phyloP scores from a whole-genome alignment of 2,329 filamentous ascomycete genomes.

The Claviceps fusiformis region DNA sequence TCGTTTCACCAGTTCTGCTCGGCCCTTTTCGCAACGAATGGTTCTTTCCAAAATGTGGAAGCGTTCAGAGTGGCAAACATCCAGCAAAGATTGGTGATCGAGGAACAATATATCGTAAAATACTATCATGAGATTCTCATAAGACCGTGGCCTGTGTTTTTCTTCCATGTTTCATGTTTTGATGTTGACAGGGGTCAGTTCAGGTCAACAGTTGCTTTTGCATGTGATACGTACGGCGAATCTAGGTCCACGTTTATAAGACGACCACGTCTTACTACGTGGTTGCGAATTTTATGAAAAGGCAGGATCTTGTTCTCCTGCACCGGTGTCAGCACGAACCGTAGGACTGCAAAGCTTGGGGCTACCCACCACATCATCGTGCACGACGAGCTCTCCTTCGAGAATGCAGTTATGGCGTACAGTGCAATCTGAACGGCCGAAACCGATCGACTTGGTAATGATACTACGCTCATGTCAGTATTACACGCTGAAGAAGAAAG shows the following conservation, averaged over 20 bases:
- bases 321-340: constrained; percentile 5
- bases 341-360: neutral
- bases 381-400: constrained; percentile 73
- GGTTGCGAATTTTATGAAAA: constrained; percentile 73
- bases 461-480: constrained; percentile 22
- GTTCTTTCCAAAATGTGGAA: constrained; percentile 45
- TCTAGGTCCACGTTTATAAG: constrained; percentile 56
- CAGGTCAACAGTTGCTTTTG: neutral
- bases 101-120: constrained; percentile 45
- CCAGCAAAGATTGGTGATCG: constrained; percentile 38
- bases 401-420: constrained; percentile 58
- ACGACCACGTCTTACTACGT: constrained; percentile 58
- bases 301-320: constrained; percentile 50
- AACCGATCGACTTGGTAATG: constrained; percentile 49
- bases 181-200: neutral
- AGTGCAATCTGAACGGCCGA: constrained; percentile 44
- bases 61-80: constrained; percentile 41
- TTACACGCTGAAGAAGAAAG: neutral
- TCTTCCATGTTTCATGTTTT: neutral
- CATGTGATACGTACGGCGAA: constrained; percentile 39
- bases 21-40: constrained; percentile 38
- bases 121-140: constrained; percentile 48
- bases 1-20: constrained; percentile 53
- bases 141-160: constrained; percentile 25
- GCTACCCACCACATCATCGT: constrained; percentile 43